Evolutionary conservation across 768 basidiomycete genomes (phyloP).

Genomic region (Leccinellum rugosiceps): DNA sequence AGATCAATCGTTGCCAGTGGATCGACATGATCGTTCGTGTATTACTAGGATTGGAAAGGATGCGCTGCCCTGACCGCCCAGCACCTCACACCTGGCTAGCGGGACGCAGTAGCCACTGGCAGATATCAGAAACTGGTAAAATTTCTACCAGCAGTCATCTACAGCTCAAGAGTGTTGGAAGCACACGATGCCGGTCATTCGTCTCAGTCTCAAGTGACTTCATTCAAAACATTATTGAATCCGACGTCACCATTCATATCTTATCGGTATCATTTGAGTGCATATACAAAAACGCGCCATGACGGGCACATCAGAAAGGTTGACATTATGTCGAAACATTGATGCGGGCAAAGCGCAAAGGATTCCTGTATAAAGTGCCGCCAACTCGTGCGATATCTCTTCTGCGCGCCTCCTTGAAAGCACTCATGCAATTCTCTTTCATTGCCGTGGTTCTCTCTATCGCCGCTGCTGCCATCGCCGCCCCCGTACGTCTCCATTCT

Average conservation of each 20-base stretch:
- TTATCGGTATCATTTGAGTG: background rate
- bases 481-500: background rate
- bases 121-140: background rate
- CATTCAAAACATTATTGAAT: background rate
- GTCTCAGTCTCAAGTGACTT: no score
- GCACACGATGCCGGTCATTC: no score
- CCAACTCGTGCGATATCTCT: background rate
- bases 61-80: background rate
- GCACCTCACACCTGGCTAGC: background rate
- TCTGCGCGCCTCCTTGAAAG: background rate
- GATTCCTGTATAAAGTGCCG: background rate
- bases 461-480: background rate
- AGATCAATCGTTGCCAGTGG: background rate
- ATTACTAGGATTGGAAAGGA: background rate
- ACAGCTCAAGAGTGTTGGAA: no score
- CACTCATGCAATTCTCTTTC: constrained; percentile 2
- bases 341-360: background rate
- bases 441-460: background rate
- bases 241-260: background rate
- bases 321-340: background rate
- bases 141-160: background rate
- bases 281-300: background rate
- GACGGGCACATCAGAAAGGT: background rate
- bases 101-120: background rate
- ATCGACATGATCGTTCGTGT: background rate